Conservation (phyloP, 805 yeast genomes). For the Nakazawaea sp. region DNA sequence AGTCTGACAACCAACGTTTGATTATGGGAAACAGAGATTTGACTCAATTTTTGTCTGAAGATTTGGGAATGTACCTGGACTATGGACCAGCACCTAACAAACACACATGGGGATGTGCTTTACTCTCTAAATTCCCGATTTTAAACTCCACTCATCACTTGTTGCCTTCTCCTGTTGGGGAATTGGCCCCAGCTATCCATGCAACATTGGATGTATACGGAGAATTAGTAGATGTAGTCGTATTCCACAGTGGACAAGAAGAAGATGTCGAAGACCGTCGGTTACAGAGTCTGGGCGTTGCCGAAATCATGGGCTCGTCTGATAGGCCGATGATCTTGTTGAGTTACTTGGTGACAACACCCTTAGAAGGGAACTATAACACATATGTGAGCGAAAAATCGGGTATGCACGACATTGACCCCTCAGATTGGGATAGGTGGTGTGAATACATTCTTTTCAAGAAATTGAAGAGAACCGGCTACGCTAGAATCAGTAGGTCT, state of each 20-base stretch:
- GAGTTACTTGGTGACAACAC: conserved; percentile 86
- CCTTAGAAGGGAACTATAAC: conserved; percentile 84
- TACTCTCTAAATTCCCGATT: conserved; percentile 92
- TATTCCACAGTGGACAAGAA: conserved; percentile 97
- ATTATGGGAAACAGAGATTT: conserved; percentile 94
- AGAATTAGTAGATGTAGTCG: conserved; percentile 81
- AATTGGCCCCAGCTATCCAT: conserved; percentile 95
- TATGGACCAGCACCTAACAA: conserved; percentile 97
- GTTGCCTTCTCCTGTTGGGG: conserved; percentile 96
- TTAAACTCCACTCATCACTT: conserved; percentile 84
- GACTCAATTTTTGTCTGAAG: conserved; percentile 87
- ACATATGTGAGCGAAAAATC: conserved; percentile 79
- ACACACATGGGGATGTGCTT: conserved; percentile 97
- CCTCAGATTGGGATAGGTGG: conserved; percentile 96
- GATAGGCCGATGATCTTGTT: conserved; percentile 78
- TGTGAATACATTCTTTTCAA: conserved; percentile 93
- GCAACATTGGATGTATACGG: conserved; percentile 94
- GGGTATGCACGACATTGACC: conserved; percentile 91
- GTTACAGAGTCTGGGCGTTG: conserved; percentile 70
- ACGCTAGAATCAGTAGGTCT: conserved; percentile 89
- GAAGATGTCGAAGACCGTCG: conserved; percentile 94
- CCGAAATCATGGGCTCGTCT: conserved; percentile 76
- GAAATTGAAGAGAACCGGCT: conserved; percentile 79
- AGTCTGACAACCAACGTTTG: conserved; percentile 88
- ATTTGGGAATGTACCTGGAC: conserved; percentile 89